A percentile compares a stretch with the other conserved stretches of the same genome.
Conservation (phyloP, 768 basidiomycete species). For the Lyophyllum semitale region DNA sequence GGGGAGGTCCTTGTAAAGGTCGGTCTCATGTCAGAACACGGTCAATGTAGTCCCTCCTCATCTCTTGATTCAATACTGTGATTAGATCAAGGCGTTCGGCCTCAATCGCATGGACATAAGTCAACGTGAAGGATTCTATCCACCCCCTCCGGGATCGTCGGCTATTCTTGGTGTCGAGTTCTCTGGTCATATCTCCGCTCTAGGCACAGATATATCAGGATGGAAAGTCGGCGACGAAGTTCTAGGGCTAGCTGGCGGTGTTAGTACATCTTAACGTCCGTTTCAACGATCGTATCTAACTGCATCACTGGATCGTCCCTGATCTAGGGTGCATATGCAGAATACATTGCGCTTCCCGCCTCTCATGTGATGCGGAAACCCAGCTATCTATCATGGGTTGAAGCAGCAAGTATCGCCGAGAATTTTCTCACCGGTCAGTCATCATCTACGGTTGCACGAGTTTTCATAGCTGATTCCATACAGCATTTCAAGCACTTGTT, state of each 20-base stretch:
- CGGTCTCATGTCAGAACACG: neutral
- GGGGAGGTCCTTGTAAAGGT: slow-evolving; percentile 84
- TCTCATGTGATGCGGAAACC: slow-evolving; percentile 79
- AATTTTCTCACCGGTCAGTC: slow-evolving; percentile 77
- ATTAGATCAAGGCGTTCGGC: slow-evolving; percentile 80
- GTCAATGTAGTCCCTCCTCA: neutral
- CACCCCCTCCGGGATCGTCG: slow-evolving; percentile 74
- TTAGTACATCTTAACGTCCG: slow-evolving; percentile 35
- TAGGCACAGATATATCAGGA: slow-evolving; percentile 50
- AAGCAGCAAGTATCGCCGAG: slow-evolving; percentile 89
- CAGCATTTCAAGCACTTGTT: slow-evolving; percentile 55
- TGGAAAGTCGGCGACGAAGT: slow-evolving; percentile 75
- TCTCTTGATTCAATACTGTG: neutral
- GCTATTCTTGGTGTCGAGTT: slow-evolving; percentile 88
- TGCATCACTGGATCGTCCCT: neutral
- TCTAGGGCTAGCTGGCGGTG: slow-evolving; percentile 78
- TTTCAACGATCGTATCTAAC: slow-evolving; percentile 1
- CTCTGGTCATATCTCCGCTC: slow-evolving; percentile 60
- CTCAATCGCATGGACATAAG: slow-evolving; percentile 84
- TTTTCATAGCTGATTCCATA: neutral
- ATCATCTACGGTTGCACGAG: neutral
- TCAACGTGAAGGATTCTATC: slow-evolving; percentile 76
- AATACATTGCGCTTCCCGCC: slow-evolving; percentile 71
- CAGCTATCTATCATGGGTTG: slow-evolving; percentile 69
- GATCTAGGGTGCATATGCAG: slow-evolving; percentile 84